These are phyloP conservation scores for Plasmodium gallinaceum DNA, from an alignment of 169 alveolate species.

Conservation along the genomic window DNA sequence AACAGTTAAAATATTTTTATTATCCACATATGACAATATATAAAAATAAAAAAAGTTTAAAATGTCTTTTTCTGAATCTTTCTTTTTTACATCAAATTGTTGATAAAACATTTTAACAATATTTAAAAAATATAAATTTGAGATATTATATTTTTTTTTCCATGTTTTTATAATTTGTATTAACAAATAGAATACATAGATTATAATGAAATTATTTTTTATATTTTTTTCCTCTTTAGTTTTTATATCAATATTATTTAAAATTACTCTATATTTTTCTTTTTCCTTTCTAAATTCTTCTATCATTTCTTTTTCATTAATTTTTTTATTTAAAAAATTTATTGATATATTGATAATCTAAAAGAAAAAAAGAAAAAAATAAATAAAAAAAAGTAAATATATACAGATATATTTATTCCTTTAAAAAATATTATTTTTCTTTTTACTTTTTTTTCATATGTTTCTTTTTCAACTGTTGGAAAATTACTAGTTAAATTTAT, in stretches of 20 bases:
- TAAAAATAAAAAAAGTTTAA: slow-evolving; percentile 28
- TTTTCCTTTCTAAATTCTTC: not conserved
- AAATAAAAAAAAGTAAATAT: not conserved
- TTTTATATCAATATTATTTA: not conserved
- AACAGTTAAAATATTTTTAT: slow-evolving; percentile 10
- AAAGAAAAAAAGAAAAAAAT: not conserved
- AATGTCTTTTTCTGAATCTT: not conserved
- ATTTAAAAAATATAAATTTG: slow-evolving; percentile 13
- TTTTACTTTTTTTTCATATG: slow-evolving; percentile 14
- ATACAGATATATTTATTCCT: not conserved
- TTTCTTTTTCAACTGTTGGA: slow-evolving; percentile 2
- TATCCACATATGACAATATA: slow-evolving; percentile 11
- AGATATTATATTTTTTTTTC: slow-evolving; percentile 1
- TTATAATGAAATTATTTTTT: slow-evolving; percentile 3
- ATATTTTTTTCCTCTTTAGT: not conserved
- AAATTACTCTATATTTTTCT: not conserved
- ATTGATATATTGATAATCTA: not conserved
- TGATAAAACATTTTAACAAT: slow-evolving; percentile 11
- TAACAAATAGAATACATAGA: slow-evolving; percentile 17
- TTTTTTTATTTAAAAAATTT: not conserved
- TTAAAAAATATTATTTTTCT: not conserved
- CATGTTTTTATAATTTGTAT: slow-evolving; percentile 8
- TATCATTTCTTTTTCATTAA: slow-evolving; percentile 7
- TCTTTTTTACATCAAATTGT: not conserved
- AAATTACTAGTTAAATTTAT: not conserved